A percentile compares a stretch with the other conserved stretches of the same genome.
Evolutionary conservation across 2,329 filamentous ascomycete genomes (phyloP).

Genomic region (Aureobasidium zeae): DNA sequence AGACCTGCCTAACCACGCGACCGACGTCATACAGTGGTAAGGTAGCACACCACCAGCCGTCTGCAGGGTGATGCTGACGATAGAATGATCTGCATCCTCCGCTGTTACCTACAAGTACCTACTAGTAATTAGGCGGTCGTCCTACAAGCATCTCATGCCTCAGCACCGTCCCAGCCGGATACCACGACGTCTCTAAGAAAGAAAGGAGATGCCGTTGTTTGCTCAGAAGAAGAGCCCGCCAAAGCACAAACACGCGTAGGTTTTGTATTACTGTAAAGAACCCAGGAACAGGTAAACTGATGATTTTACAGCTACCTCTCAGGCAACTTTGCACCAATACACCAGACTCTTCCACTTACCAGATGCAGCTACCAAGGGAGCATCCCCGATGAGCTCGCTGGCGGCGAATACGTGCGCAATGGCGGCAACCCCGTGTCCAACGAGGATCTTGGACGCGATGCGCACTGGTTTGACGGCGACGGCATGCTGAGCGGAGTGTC

Average conservation of each 20-base stretch:
- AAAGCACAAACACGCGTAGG: slow-evolving; percentile 34
- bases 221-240: slow-evolving; percentile 24
- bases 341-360: slow-evolving; percentile 46
- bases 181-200: slow-evolving; percentile 2
- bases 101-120: no score
- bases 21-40: no score
- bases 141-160: slow-evolving; percentile 6
- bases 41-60: no score
- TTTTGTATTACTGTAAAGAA: no score
- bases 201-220: slow-evolving; percentile 17
- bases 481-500: slow-evolving; percentile 63
- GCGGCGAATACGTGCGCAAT: slow-evolving; percentile 64
- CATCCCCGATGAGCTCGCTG: slow-evolving; percentile 56
- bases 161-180: neutral
- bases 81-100: no score
- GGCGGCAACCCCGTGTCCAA: slow-evolving; percentile 60
- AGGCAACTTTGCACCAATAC: slow-evolving; percentile 62
- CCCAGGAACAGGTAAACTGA: no score
- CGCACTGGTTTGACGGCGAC: slow-evolving; percentile 68
- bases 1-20: no score
- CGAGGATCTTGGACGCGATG: slow-evolving; percentile 50
- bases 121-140: no score
- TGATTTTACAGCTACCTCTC: slow-evolving; percentile 45
- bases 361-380: slow-evolving; percentile 48
- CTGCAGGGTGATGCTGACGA: no score